phyloP scores from a whole-genome alignment of 1,284 basidiomycete genomes.

The Gyrodon tennesseensis region DNA sequence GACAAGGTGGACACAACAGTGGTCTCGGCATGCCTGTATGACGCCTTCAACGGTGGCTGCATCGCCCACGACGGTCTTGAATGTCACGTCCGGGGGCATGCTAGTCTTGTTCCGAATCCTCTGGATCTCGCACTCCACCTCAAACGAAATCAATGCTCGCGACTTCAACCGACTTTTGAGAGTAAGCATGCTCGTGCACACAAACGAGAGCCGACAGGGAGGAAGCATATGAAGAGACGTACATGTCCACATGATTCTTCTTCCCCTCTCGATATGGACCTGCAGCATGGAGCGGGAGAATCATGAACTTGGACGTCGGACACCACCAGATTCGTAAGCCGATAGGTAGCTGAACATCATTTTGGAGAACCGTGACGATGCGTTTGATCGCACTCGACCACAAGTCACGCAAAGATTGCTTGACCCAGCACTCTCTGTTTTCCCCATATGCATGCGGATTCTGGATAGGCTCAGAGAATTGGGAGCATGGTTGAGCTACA shows the following conservation, averaged over 20 bases:
- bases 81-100: background rate
- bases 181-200: background rate
- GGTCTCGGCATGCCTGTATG: conserved; percentile 2
- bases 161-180: background rate
- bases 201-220: conserved; percentile 10
- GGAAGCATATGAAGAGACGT: conserved; percentile 4
- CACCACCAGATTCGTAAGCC: conserved; percentile 5
- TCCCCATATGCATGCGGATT: background rate
- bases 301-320: background rate
- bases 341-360: conserved; percentile 3
- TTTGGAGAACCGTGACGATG: background rate
- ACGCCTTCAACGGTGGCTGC: conserved; percentile 5
- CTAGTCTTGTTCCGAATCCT: conserved; percentile 9
- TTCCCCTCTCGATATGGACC: background rate
- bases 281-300: background rate
- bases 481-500: background rate
- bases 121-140: background rate
- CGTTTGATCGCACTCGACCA: background rate
- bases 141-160: conserved; percentile 2
- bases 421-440: background rate
- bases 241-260: background rate
- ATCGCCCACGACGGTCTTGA: background rate
- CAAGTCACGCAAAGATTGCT: background rate
- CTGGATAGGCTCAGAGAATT: background rate
- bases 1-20: background rate